Base-by-base conservation (phyloP, 805 yeast species). In the Groenewaldozyma tartarivorans region DNA sequence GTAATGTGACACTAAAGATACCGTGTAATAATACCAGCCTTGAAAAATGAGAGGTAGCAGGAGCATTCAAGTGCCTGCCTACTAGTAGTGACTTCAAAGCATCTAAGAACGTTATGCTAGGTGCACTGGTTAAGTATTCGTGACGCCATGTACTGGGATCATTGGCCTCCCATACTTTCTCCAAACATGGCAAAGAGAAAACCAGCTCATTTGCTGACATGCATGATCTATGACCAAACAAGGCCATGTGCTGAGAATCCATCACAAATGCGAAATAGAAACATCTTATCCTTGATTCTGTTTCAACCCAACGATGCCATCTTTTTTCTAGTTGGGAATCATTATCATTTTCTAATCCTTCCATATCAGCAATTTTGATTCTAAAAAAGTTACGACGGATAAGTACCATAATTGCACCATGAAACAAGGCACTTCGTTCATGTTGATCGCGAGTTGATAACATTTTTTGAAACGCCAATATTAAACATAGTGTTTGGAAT, bases 201-300 rank as follows among this genome's bases (percentile, higher is more conserved):
- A 46, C 39, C 32, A 55, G 47, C 38, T 55, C 59, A 35, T 50
- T 50, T 2, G 54, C 52, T 13, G 58, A 54, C 53, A 49, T 49
- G 20, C 48, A 39, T 3, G 50, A 42, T 3, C 38, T 31, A 26
- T 49, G 53, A 21, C 57, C 57, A 36, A 54, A 54, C 16, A 54
- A 37, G 3, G 52, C 51, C 3, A 55, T 50, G 33, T 54, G 58
- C 43, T 54, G 58, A n/a, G 57, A 43, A 45, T 54, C 58, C 57
- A 54, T 54, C 20, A 54, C 42, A 42, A 54, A 54, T 26, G 52
- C 50, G 22, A 54, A 47, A 24, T 42, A 50, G 7, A 49, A 49
- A 20, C 48, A 47, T 16, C 58, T 42, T 35, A 48, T 49, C 33
- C 49, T 44, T 7, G 57, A 51, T 34, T 54, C 58, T 15, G 32